Conservation (phyloP, 352 stramenopile genomes). For the Phytophthora tubulina region DNA sequence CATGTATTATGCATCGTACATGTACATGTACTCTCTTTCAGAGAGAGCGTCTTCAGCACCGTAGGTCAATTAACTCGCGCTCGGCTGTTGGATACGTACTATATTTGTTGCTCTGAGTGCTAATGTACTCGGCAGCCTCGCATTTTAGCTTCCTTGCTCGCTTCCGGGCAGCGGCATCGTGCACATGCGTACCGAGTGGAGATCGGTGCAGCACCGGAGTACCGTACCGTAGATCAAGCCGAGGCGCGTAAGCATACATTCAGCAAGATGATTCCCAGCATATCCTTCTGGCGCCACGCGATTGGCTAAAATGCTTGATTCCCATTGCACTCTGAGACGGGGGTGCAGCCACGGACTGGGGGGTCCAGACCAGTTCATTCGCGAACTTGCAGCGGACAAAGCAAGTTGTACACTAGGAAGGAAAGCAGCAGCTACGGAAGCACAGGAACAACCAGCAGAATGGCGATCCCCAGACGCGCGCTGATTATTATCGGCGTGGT, state of each 20-base stretch:
- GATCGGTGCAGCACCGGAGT: conserved; percentile 18
- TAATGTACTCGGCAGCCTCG: too few species aligned
- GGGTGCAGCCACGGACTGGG: conserved; percentile 9
- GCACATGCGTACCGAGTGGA: conserved; percentile 1
- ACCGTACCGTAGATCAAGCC: not conserved
- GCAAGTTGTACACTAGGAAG: not conserved
- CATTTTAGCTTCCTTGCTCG: too few species aligned
- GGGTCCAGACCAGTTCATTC: conserved; percentile 31
- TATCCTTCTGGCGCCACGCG: conserved; percentile 10
- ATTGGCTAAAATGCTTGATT: conserved; percentile 13
- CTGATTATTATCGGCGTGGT: conserved; percentile 52
- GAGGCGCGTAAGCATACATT: conserved; percentile 20
- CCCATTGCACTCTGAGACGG: conserved; percentile 20
- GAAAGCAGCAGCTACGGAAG: not conserved
- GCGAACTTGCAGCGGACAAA: conserved; percentile 26
- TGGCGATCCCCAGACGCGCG: conserved; percentile 34
- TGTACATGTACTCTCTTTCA: too few species aligned
- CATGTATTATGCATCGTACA: too few species aligned
- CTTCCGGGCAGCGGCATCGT: too few species aligned
- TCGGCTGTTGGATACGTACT: too few species aligned
- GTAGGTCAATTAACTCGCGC: too few species aligned
- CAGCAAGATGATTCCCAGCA: conserved; percentile 30
- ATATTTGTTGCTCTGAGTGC: too few species aligned
- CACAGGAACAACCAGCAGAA: conserved; percentile 15
- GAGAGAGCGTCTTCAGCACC: too few species aligned